phyloP scores from a whole-genome alignment of 1,284 basidiomycete species.

The Grifola frondosa region DNA sequence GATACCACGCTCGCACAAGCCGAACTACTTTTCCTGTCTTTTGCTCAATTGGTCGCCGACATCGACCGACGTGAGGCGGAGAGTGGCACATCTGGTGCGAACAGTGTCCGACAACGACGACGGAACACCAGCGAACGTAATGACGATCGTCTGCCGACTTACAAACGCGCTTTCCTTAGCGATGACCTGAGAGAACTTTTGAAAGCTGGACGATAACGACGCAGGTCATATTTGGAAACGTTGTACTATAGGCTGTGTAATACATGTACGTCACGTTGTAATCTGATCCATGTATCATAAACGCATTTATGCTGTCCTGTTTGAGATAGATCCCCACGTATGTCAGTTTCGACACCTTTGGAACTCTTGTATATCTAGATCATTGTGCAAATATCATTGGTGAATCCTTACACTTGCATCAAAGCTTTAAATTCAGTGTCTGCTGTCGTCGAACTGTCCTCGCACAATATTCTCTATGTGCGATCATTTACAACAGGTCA shows the following conservation, averaged over 20 bases:
- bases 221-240: constrained; percentile 7
- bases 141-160: background rate
- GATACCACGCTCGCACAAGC: constrained; percentile 90
- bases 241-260: constrained; percentile 5
- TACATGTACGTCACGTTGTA: constrained; percentile 15
- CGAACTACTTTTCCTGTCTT: constrained; percentile 89
- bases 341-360: too few species aligned
- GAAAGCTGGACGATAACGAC: constrained; percentile 17
- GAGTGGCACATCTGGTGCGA: constrained; percentile 17
- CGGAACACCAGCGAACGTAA: constrained; percentile 1
- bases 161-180: constrained; percentile 14
- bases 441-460: too few species aligned
- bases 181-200: constrained; percentile 17
- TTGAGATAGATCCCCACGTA: too few species aligned
- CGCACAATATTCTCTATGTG: too few species aligned
- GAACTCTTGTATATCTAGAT: too few species aligned
- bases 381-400: too few species aligned
- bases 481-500: too few species aligned
- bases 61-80: constrained; percentile 76
- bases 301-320: background rate
- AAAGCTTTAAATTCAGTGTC: too few species aligned
- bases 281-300: constrained; percentile 17
- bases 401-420: too few species aligned
- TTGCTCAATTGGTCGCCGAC: constrained; percentile 84
- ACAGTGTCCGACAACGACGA: constrained; percentile 11